Base-by-base conservation (phyloP, 2,329 filamentous ascomycete genomes). In the Colletotrichum sp. region DNA sequence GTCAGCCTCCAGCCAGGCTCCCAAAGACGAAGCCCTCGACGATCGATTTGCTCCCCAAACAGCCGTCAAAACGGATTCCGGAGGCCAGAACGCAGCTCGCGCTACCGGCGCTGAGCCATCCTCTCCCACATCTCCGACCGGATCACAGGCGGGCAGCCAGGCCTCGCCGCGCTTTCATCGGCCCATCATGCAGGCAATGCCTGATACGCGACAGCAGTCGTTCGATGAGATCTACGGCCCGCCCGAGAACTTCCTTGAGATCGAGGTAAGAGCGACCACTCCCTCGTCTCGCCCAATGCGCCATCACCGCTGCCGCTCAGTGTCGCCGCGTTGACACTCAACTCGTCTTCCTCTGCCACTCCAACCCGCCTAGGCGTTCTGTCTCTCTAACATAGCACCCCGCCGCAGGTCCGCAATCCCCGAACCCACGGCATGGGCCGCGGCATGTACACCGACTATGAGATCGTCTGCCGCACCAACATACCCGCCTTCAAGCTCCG, bases 191-290 rank as follows among this genome's bases (percentile, higher is more conserved):
- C 91, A 92, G 86, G 90, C 91, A 78, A 91, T 93, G 88, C 92
- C 92, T 64, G 92, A 93, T 83, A 92, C 94, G 80, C 94, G 96
- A 82, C 93, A 95, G 87, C 97, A 99, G 89, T 97, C 94, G 83
- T 99, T 98, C 84, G 97, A 99, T 87, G 97, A 99, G 90, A 98
- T 99, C 85, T 99, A 99, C 86, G 97, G 96, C 16, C 95, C 96
- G 64, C 97, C 97, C 8, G 97, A 99, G 90, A 99, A 99, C 89
- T 98, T 99, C 84, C 92, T 99, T 71, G 97, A 99, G 89, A 98
- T 99, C 78, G 97, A 99, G 90, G 96, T 97, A 85, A 74, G 87
- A 71, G 32, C 24, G 32, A 43, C 13, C 16, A 16, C 55, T 58
- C 26, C 26, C 55, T 58, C 21, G 55, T 34, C n/a, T 32, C 52